Percentiles rank a stretch among this genome's conserved stretches.
Conservation (phyloP, 148 eudicot genomes). For the Polygonum maritimum region DNA sequence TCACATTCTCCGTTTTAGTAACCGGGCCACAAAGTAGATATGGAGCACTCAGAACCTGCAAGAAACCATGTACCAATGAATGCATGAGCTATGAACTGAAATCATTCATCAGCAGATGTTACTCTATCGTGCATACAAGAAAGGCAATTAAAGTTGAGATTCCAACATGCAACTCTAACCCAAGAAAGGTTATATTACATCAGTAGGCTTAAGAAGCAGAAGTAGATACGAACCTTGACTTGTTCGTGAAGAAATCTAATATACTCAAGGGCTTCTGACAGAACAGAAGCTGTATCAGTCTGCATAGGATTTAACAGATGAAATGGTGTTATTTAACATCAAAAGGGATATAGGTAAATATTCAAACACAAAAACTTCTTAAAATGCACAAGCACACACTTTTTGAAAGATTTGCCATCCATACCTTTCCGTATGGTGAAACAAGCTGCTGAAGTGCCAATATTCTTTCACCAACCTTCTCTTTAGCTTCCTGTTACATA, state of each 20-base stretch:
- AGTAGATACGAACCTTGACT: constrained; percentile 49
- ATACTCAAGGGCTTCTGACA: constrained; percentile 73
- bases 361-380: neutral
- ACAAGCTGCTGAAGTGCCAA: constrained; percentile 78
- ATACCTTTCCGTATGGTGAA: constrained; percentile 90
- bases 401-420: neutral
- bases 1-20: constrained; percentile 35
- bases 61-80: neutral
- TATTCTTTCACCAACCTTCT: constrained; percentile 69
- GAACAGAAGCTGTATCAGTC: constrained; percentile 97
- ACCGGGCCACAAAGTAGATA: constrained; percentile 43
- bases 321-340: neutral
- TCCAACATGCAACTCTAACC: too few species aligned
- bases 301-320: constrained; percentile 26
- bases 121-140: neutral
- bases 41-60: constrained; percentile 83
- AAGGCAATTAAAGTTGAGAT: neutral
- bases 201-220: constrained; percentile 4
- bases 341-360: neutral
- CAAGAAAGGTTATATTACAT: too few species aligned
- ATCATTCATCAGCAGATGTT: neutral
- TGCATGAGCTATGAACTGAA: neutral
- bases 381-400: neutral
- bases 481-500: constrained; percentile 62
- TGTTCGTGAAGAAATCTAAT: constrained; percentile 82